Base-by-base conservation (phyloP, 495 filamentous ascomycete species). In the Penicillium fimorum region DNA sequence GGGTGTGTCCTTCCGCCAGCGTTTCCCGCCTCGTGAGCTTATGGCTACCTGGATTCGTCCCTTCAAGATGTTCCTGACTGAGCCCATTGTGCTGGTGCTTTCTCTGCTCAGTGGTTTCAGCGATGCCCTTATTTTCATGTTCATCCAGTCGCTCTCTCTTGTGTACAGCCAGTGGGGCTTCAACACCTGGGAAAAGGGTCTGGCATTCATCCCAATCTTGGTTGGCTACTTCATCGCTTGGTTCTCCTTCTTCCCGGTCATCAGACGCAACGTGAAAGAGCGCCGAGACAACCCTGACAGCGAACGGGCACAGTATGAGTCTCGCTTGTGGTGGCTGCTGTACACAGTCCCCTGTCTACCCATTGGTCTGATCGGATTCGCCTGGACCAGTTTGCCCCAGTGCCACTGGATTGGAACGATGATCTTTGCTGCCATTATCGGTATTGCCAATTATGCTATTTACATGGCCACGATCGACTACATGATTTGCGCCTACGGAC, bases 381-480 rank as follows among this genome's bases (percentile, higher is more conserved):
- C 83, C 2, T 88, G 79, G 85, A 86, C 81, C 40, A 78, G 72
- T 51, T 60, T 79, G n/a, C 80, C 83, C 3, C 74, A 77, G 0
- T 67, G 82, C 35, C 83, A 84, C 58, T 89, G 86, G 86, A 85
- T 87, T 33, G 83, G 71, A 17, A 75, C 79, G 22, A 84, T 87
- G 82, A 65, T 88, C 52, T 87, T 85, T 60, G 70, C 78, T 12
- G 79, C 79, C 33, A 73, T 89, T 47, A 79, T 89, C 46, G 86
- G 86, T 38, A 86, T 88, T 53, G 85, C 85, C 42, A 89, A 89
- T 55, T 84, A 86, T 63, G 65, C 68, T 24, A 89, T 89, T 58
- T 89, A 89, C 68, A 88, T 88, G 84, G 84, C 84, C 9, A 88
- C 86, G 10, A 87, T 89, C 58, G 86, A 89, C 68, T 89, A 89